These are phyloP conservation scores for Sarocladium oryzae DNA, from an alignment of 2,329 filamentous ascomycete species.

Conservation along the genomic window DNA sequence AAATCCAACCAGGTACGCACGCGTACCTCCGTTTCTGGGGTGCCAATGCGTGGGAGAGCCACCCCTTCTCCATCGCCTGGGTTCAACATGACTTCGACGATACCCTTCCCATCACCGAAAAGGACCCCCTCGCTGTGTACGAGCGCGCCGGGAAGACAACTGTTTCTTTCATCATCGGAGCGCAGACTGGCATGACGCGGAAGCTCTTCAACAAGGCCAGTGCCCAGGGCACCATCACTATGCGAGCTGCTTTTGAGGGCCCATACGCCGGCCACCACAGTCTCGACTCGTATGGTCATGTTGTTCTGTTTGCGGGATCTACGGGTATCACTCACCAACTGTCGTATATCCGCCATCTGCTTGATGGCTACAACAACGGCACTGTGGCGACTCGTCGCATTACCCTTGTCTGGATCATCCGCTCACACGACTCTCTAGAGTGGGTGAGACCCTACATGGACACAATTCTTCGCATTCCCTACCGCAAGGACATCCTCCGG, in stretches of 20 bases:
- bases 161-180: constrained; percentile 79
- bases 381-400: constrained; percentile 76
- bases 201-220: constrained; percentile 65
- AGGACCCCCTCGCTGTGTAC: constrained; percentile 30
- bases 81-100: constrained; percentile 47
- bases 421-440: constrained; percentile 80
- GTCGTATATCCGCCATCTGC: constrained; percentile 73
- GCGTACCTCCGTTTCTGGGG: constrained; percentile 66
- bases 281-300: constrained; percentile 87
- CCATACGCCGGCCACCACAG: constrained; percentile 81
- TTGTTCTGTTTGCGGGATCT: constrained; percentile 83
- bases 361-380: constrained; percentile 60
- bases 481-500: constrained; percentile 73
- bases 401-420: constrained; percentile 87
- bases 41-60: constrained; percentile 63
- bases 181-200: constrained; percentile 82
- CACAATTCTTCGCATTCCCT: constrained; percentile 67
- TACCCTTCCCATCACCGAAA: constrained; percentile 33
- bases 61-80: constrained; percentile 77
- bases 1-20: constrained; percentile 64
- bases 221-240: constrained; percentile 41
- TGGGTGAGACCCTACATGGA: constrained; percentile 90
- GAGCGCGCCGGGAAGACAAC: constrained; percentile 40
- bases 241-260: constrained; percentile 77
- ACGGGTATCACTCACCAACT: constrained; percentile 95